Conservation (phyloP, 225 moss, liverwort and hornwort species). For the Asterella californica region DNA sequence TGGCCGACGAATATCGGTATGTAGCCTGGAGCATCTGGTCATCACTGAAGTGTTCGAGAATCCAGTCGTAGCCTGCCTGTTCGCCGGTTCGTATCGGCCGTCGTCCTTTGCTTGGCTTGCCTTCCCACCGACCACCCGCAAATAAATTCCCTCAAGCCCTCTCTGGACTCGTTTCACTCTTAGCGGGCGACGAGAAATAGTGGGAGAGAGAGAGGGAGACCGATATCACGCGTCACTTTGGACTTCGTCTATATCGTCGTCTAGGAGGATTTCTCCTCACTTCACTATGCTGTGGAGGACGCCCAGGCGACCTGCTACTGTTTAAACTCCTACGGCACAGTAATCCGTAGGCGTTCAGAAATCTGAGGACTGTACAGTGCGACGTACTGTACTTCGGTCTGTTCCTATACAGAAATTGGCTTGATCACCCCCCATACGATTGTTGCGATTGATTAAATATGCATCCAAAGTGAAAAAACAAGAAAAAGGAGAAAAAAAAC, state of each 20-base stretch:
- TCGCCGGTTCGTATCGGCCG: background rate
- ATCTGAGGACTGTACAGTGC: background rate
- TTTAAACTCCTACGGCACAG: background rate
- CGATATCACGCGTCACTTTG: background rate
- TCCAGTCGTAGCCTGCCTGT: background rate
- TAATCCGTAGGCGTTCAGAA: background rate
- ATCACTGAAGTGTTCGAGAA: background rate
- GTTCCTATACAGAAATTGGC: no score
- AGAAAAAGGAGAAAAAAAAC: background rate
- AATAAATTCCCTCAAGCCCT: background rate
- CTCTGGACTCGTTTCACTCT: background rate
- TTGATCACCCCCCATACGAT: no score
- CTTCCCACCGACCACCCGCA: conserved; percentile 14
- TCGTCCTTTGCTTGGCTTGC: background rate
- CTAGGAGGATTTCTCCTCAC: background rate
- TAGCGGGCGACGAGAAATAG: background rate
- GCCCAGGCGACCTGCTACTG: no score
- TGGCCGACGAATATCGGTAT: background rate
- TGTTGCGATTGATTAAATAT: no score
- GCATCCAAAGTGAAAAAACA: no score
- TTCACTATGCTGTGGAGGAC: no score
- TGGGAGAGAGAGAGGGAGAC: background rate
- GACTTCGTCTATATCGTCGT: background rate
- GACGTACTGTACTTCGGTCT: background rate
- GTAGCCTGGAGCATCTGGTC: background rate